These are phyloP conservation scores for Ceratocystis albifundus DNA, from an alignment of 2,329 filamentous ascomycete genomes.

Conservation along the genomic window DNA sequence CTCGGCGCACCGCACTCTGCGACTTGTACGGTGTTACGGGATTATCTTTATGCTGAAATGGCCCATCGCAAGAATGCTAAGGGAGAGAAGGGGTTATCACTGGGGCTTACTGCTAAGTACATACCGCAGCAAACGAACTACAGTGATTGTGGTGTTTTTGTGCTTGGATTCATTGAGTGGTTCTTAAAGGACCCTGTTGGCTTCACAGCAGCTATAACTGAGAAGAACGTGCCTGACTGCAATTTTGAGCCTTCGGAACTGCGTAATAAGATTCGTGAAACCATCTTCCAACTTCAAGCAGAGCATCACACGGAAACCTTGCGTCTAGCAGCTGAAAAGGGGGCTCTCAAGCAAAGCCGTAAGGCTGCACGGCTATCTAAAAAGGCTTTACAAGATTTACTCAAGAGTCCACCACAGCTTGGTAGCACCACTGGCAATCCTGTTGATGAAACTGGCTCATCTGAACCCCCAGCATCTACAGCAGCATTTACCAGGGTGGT, in stretches of 20 bases:
- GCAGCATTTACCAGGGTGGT: neutral
- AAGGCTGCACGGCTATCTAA: conserved; percentile 24
- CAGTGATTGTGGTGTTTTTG: conserved; percentile 79
- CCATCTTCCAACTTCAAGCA: conserved; percentile 51
- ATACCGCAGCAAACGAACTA: conserved; percentile 75
- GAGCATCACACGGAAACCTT: conserved; percentile 26
- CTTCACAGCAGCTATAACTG: conserved; percentile 57
- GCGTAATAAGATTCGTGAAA: conserved; percentile 52
- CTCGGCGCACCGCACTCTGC: conserved; percentile 52
- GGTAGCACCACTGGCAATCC: conserved; percentile 3
- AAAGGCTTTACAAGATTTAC: conserved; percentile 9
- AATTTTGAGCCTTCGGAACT: conserved; percentile 48
- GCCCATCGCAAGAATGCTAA: conserved; percentile 44
- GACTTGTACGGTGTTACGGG: conserved; percentile 57
- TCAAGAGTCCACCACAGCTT: neutral
- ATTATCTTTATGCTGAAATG: conserved; percentile 67
- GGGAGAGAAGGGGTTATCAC: conserved; percentile 30
- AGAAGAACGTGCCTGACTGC: conserved; percentile 42
- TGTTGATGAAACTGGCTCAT: conserved; percentile 18
- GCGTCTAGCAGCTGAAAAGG: conserved; percentile 30
- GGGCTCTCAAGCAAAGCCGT: conserved; percentile 31
- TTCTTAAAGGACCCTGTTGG: conserved; percentile 64
- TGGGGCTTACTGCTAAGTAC: conserved; percentile 55
- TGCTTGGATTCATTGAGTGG: conserved; percentile 72
- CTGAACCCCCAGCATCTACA: neutral